Evolutionary conservation across 2,329 filamentous ascomycete genomes (phyloP), one percentile per base, ranked within the genome.

Genomic region (Alternaria alternata): DNA sequence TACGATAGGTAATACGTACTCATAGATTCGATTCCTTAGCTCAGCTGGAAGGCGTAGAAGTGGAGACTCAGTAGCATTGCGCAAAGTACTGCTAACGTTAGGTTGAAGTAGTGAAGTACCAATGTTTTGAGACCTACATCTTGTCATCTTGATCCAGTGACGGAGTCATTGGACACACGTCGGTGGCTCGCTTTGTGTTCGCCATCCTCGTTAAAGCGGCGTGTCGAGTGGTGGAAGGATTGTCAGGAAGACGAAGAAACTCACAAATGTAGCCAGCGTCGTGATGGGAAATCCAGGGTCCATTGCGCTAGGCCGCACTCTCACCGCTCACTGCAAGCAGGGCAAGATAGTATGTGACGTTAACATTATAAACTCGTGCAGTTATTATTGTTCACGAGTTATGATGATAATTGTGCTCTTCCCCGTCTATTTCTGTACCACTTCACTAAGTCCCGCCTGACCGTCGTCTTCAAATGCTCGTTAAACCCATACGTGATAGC

Each of bases 401-500:
- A 14, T 8, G 32, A 7, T 7, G 3, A 26, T 5, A 42, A 20
- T 20, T 34, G 34, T 6, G 18, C 24, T 4, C 30, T 32, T 46
- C 24, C 32, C 18, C 47, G 14, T 26, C 18, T 5, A 7, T 20
- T 22, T 11, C 39, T 41, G 12, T 41, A 55, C 30, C 38, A 26
- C 32, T 48, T 49, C 7, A 36, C 36, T 1, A 59, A 32, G 7
- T 55, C 57, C 16, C 24, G 24, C 7, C 28, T 18, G 1, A 59
- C 14, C 1, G 34, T 38, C 36, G 34, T 59, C 18, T 34, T 48
- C 1, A 59, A 14, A 51, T 68, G 66, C 54, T 72, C 68, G 7
- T 67, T 69, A 7, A 62, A 70, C 6, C 65, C 34, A 38, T 72
- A 72, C 5, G 66, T 67, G 0, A 52, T 16, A 1, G 69, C 68